Evolutionary conservation across 2,329 filamentous ascomycete genomes (phyloP).

Genomic region (Pseudocercospora fuligena): DNA sequence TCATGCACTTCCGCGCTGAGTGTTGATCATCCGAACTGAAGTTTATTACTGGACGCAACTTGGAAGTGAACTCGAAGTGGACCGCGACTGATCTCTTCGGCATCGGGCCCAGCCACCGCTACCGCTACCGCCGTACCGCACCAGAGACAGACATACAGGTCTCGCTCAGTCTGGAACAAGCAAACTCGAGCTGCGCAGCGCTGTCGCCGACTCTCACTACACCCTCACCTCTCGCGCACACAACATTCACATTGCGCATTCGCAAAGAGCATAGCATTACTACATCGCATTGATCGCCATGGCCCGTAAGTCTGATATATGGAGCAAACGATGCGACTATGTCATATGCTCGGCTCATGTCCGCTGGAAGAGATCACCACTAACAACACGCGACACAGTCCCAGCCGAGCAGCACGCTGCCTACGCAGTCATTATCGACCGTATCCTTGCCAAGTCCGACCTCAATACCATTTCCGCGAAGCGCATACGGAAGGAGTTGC

Average conservation of each 20-base stretch:
- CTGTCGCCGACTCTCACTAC: neutral
- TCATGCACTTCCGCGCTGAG: neutral
- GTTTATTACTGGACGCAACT: neutral
- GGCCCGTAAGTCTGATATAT: constrained; percentile 11
- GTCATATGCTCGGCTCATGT: neutral
- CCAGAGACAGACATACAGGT: neutral
- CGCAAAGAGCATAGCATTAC: neutral
- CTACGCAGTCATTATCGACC: constrained; percentile 64
- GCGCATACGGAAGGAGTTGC: constrained; percentile 66
- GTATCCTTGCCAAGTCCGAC: constrained; percentile 64
- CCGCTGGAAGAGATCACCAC: neutral
- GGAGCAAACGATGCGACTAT: constrained; percentile 4
- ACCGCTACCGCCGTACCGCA: neutral
- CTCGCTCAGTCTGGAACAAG: neutral
- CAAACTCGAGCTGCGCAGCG: neutral
- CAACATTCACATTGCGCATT: neutral
- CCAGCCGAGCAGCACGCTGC: constrained; percentile 38
- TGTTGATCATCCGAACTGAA: neutral
- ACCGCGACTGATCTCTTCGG: neutral
- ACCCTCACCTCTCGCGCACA: neutral
- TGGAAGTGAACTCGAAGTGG: neutral
- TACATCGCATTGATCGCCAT: constrained; percentile 1
- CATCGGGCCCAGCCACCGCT: neutral
- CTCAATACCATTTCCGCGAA: constrained; percentile 69
- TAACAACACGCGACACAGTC: constrained; percentile 27